These are phyloP conservation scores for Starmerella davenportii DNA, from an alignment of 805 yeast species.

Conservation along the genomic window DNA sequence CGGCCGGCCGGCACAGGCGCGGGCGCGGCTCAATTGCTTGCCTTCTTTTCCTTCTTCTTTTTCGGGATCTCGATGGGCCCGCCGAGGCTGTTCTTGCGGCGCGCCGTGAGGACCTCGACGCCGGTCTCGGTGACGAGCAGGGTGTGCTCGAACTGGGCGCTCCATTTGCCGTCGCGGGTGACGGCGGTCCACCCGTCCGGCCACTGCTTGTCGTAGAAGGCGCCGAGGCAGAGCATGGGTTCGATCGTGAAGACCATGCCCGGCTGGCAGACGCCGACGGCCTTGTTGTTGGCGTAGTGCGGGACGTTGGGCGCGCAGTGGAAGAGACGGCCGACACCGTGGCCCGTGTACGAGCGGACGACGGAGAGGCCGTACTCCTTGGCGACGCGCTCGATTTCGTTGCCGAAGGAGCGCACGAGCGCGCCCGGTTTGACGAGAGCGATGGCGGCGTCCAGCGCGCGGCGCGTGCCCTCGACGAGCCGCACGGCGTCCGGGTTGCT, in stretches of 20 bases:
- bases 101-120: constrained; percentile 71
- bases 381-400: constrained; percentile 75
- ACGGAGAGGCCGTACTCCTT: constrained; percentile 61
- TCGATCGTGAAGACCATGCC: constrained; percentile 96
- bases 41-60: constrained; percentile 2
- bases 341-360: constrained; percentile 83
- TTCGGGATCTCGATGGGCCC: constrained; percentile 35
- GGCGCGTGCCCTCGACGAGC: constrained; percentile 82
- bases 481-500: constrained; percentile 68
- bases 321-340: constrained; percentile 73
- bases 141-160: constrained; percentile 91
- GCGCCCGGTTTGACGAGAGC: constrained; percentile 77
- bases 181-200: constrained; percentile 96
- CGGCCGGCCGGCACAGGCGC: too few species aligned
- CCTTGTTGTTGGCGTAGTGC: constrained; percentile 84
- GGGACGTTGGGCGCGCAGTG: constrained; percentile 88
- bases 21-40: too few species aligned
- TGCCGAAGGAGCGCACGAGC: constrained; percentile 72
- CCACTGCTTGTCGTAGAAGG: constrained; percentile 69
- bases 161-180: constrained; percentile 73
- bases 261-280: constrained; percentile 82
- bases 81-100: constrained; percentile 71
- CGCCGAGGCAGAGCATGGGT: constrained; percentile 86
- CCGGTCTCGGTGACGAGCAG: constrained; percentile 85
- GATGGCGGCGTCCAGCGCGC: constrained; percentile 70